Conservation (phyloP, 257 asterid genomes). For the Datura wrightii region DNA sequence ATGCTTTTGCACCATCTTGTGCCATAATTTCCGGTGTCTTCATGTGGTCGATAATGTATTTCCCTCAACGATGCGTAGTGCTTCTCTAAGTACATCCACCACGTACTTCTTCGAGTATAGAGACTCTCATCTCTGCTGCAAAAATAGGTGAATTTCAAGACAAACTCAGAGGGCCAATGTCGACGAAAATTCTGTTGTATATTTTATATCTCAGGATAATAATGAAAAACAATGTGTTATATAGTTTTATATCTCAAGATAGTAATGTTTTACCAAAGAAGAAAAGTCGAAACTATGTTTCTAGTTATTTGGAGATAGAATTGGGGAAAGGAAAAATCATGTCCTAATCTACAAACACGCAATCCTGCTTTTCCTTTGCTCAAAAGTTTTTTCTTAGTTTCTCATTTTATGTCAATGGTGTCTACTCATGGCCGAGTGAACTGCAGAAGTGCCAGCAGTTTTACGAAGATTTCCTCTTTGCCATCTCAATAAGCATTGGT, state of each 20-base stretch:
- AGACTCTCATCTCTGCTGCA: not conserved
- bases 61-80: not conserved
- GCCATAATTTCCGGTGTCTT: not conserved
- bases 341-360: not conserved
- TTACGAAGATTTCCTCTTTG: not conserved
- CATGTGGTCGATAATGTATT: not conserved
- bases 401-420: slow-evolving; percentile 19
- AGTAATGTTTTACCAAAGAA: not conserved
- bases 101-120: not conserved
- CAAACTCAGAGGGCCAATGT: not conserved
- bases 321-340: not conserved
- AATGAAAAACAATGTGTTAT: not conserved
- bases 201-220: not conserved
- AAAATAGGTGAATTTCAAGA: slow-evolving; percentile 3
- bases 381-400: not conserved
- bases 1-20: not conserved
- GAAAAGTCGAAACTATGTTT: not conserved
- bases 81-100: slow-evolving; percentile 7
- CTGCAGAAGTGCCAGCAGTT: slow-evolving; percentile 15
- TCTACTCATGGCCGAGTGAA: slow-evolving; percentile 20
- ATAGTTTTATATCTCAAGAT: slow-evolving; percentile 10
- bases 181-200: not conserved
- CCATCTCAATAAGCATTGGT: not conserved
- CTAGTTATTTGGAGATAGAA: not conserved
- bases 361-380: slow-evolving; percentile 15